Evolutionary conservation across 805 yeast species (phyloP).

Genomic region (Saturnispora besseyi): DNA sequence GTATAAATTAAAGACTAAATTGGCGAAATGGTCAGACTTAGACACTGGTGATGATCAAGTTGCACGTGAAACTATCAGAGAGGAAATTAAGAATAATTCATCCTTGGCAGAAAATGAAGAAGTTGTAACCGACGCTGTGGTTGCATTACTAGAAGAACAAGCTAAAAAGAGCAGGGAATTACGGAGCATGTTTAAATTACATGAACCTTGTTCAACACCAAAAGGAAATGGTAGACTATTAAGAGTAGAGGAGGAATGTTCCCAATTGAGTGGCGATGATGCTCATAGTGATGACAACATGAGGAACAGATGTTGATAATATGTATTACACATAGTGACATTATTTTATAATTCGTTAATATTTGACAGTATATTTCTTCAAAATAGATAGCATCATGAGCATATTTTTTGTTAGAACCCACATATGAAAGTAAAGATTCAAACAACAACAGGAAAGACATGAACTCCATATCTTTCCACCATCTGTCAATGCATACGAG

Average conservation of each 20-base stretch:
- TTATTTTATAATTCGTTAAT: not conserved
- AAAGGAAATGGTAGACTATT: not conserved
- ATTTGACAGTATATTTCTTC: too few relatives aligned
- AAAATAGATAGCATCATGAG: too few relatives aligned
- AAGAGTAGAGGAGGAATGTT: not conserved
- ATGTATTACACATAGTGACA: not conserved
- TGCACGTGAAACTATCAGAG: conserved; percentile 19
- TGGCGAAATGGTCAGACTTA: conserved; percentile 66
- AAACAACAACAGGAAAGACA: not conserved
- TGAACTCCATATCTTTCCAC: not conserved
- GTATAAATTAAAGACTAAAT: conserved; percentile 49
- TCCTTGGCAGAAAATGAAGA: conserved; percentile 19
- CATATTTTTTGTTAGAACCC: too few relatives aligned
- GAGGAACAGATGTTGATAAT: conserved; percentile 1
- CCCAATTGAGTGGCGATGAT: conserved; percentile 5
- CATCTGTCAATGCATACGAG: not conserved
- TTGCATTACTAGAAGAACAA: conserved; percentile 33
- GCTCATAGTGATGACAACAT: conserved; percentile 1
- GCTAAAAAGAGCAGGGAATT: conserved; percentile 9
- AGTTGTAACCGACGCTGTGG: conserved; percentile 33
- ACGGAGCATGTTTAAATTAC: conserved; percentile 1
- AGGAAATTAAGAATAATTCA: conserved; percentile 21
- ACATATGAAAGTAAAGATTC: too few relatives aligned
- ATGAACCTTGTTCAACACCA: not conserved
- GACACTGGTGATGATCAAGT: conserved; percentile 23